A percentile compares a stretch with the other conserved stretches of the same genome.
Conservation (phyloP, 345 rosid genomes). For the Erodium maritimum region DNA sequence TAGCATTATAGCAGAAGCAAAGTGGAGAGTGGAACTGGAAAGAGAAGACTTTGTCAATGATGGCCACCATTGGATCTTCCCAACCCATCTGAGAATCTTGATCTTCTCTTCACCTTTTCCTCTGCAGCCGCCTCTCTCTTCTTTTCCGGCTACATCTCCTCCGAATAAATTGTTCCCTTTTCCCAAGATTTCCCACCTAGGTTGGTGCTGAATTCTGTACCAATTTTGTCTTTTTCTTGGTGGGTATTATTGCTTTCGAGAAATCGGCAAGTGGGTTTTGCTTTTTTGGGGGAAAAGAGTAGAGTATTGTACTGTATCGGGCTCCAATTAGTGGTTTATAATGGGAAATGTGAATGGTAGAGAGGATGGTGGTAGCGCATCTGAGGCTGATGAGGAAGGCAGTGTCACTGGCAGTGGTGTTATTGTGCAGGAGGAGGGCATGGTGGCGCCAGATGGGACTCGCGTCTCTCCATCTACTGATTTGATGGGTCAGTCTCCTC, state of each 20-base stretch:
- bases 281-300: conserved; percentile 14
- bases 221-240: not conserved
- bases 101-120: not conserved
- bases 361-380: conserved; percentile 63
- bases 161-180: not conserved
- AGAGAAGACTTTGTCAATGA: not conserved
- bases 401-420: conserved; percentile 3
- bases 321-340: not conserved
- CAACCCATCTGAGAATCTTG: conserved; percentile 17
- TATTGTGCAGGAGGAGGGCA: conserved; percentile 16
- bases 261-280: not conserved
- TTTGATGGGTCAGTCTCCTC: conserved; percentile 88
- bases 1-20: too few relatives aligned
- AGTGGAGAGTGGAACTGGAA: not conserved
- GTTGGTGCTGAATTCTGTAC: not conserved
- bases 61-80: conserved; percentile 11
- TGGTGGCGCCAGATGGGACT: conserved; percentile 33
- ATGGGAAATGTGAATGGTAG: conserved; percentile 96
- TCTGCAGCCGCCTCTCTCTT: not conserved
- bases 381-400: conserved; percentile 43
- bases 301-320: conserved; percentile 6
- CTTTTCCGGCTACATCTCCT: not conserved
- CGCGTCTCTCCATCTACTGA: conserved; percentile 16
- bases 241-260: not conserved
- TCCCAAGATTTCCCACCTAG: not conserved